phyloP scores from a whole-genome alignment of 805 yeast species.

The Ogataea parapolymorpha region DNA sequence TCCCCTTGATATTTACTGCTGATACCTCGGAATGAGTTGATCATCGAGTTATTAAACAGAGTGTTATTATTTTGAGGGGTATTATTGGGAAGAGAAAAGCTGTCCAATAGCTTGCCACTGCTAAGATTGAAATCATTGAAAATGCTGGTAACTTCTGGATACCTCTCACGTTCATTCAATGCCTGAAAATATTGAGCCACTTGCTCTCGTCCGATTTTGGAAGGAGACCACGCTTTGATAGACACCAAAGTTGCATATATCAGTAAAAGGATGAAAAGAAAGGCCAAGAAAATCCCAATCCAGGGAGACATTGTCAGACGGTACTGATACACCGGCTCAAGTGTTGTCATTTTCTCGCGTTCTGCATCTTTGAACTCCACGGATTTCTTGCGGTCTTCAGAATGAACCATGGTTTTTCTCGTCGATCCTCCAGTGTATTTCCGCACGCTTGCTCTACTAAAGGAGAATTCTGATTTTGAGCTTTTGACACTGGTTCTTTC shows the following conservation, averaged over 20 bases:
- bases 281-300: constrained; percentile 6
- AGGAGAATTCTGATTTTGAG: constrained; percentile 20
- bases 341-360: not conserved
- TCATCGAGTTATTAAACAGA: not conserved
- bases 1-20: constrained; percentile 34
- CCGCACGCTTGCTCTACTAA: constrained; percentile 14
- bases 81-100: not conserved
- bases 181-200: constrained; percentile 11
- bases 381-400: constrained; percentile 15
- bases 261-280: constrained; percentile 10
- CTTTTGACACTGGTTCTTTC: constrained; percentile 18
- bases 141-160: constrained; percentile 10
- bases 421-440: constrained; percentile 11
- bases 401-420: constrained; percentile 5
- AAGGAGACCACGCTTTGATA: constrained; percentile 14
- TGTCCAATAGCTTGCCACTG: not conserved
- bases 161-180: constrained; percentile 9
- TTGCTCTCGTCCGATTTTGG: constrained; percentile 8
- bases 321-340: not conserved
- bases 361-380: constrained; percentile 15
- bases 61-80: not conserved
- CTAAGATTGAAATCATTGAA: constrained; percentile 3
- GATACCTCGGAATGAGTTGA: constrained; percentile 32
- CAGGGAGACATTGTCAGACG: constrained; percentile 11
- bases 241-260: constrained; percentile 14